phyloP scores from a whole-genome alignment of 768 basidiomycete species.

The Serpula lacrymans region DNA sequence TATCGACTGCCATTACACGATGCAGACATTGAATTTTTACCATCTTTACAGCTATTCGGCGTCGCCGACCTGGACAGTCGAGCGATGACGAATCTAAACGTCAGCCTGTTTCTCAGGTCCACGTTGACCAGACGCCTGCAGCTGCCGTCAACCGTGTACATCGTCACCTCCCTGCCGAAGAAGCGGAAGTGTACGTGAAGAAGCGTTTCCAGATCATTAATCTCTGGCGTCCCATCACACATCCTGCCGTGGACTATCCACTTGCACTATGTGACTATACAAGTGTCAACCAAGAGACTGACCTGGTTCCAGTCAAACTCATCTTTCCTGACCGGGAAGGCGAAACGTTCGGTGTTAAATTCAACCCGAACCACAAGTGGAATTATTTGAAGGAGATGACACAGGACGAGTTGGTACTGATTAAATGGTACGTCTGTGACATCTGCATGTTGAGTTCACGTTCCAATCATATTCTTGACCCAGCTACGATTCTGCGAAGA shows the following conservation, averaged over 20 bases:
- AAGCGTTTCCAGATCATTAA: conserved; percentile 58
- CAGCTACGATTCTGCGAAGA: conserved; percentile 40
- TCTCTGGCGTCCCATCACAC: conserved; percentile 54
- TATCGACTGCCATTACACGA: conserved; percentile 1
- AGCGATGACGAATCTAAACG: conserved; percentile 37
- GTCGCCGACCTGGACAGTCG: conserved; percentile 33
- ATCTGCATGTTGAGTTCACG: background rate
- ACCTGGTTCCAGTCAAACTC: conserved; percentile 43
- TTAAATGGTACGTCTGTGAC: conserved; percentile 43
- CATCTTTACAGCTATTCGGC: conserved; percentile 40
- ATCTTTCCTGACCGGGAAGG: conserved; percentile 50
- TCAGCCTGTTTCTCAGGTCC: conserved; percentile 38
- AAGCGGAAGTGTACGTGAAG: conserved; percentile 41
- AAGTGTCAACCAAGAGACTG: conserved; percentile 37
- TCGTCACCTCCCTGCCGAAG: conserved; percentile 45
- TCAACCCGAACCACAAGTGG: conserved; percentile 49
- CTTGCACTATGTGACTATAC: conserved; percentile 50
- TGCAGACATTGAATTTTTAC: background rate
- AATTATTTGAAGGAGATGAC: conserved; percentile 46
- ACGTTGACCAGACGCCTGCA: conserved; percentile 50
- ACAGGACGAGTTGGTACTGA: conserved; percentile 46
- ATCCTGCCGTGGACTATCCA: conserved; percentile 48
- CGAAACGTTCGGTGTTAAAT: conserved; percentile 46
- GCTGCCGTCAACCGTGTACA: conserved; percentile 46
- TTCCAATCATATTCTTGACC: background rate